Percentiles rank a stretch among this genome's conserved stretches.
Evolutionary conservation across 2,329 filamentous ascomycete genomes (phyloP).

Genomic region (Botrytis deweyae): DNA sequence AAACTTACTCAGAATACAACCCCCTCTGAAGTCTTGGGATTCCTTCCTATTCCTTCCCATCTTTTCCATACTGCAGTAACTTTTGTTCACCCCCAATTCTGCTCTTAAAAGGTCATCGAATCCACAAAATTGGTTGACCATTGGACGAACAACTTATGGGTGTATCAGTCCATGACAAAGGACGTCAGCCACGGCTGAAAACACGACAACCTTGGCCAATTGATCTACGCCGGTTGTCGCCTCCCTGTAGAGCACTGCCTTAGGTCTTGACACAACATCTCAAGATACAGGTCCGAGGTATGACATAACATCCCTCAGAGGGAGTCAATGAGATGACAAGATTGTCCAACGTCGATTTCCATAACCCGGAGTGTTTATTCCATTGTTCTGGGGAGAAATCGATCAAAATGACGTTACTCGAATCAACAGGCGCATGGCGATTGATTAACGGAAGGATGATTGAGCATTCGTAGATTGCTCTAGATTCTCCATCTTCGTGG

Average conservation of each 20-base stretch:
- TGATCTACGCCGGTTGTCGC: background rate
- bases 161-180: constrained; percentile 6
- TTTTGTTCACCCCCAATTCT: background rate
- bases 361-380: background rate
- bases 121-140: background rate
- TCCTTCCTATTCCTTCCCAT: background rate
- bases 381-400: background rate
- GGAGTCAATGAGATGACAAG: background rate
- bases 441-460: background rate
- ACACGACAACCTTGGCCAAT: constrained; percentile 16
- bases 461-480: background rate
- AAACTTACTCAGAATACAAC: background rate
- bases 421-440: background rate
- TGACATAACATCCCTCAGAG: constrained; percentile 17
- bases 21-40: too few species aligned
- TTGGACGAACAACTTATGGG: background rate
- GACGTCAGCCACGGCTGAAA: constrained; percentile 19
- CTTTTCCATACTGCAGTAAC: background rate
- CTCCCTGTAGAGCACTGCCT: constrained; percentile 7
- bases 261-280: background rate
- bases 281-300: constrained; percentile 1
- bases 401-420: background rate
- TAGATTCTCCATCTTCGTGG: background rate
- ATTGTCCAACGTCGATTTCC: background rate
- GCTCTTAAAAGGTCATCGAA: background rate